These are phyloP conservation scores for Thymus quinquecostatus DNA, from an alignment of 257 asterid species.

Conservation along the genomic window DNA sequence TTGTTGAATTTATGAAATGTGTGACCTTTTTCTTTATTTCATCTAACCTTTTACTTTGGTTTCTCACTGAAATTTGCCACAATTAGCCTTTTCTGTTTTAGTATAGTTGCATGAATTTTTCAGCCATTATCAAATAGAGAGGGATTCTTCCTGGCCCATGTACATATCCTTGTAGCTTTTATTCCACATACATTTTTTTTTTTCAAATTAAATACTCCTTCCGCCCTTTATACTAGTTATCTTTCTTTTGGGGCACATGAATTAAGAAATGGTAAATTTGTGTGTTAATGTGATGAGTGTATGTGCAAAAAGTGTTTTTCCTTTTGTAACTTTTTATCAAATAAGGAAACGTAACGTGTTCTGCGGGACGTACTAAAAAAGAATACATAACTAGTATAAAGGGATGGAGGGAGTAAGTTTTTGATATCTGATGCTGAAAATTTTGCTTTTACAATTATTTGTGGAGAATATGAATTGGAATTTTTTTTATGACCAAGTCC, in stretches of 20 bases:
- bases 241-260: too few relatives aligned
- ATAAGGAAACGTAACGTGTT: too few relatives aligned
- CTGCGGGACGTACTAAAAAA: too few relatives aligned
- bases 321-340: too few relatives aligned
- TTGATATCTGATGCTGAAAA: neutral
- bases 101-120: neutral
- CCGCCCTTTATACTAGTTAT: too few relatives aligned
- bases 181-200: conserved; percentile 9
- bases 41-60: neutral
- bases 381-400: too few relatives aligned
- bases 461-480: neutral
- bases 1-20: neutral
- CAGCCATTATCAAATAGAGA: neutral
- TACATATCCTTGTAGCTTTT: conserved; percentile 7
- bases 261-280: too few relatives aligned
- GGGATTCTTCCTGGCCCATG: neutral
- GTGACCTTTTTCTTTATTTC: neutral
- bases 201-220: neutral
- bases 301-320: too few relatives aligned
- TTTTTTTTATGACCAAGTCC: neutral
- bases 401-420: too few relatives aligned
- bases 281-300: too few relatives aligned
- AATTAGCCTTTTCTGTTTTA: neutral
- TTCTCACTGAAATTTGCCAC: neutral
- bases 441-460: neutral